Evolutionary conservation across 2,329 filamentous ascomycete genomes (phyloP), one percentile per base, ranked within the genome.

Genomic region (Colletotrichum camelliae): DNA sequence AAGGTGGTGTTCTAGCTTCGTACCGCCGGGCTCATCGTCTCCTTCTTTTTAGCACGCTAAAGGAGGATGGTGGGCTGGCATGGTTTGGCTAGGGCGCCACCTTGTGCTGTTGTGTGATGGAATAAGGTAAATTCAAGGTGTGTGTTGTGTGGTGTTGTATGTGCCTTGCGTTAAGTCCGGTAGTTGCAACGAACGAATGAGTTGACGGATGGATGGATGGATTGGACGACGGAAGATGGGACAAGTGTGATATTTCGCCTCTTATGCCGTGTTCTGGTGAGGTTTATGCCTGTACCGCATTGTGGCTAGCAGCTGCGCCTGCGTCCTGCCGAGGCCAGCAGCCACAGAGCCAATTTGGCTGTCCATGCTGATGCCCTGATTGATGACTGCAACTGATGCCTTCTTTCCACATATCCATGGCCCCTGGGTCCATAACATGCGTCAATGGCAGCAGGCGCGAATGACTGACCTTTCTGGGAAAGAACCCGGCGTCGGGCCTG

Each of bases 191-290:
- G 48, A 39, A 61, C 31, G 73, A 72, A 60, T 64, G 58, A 43
- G 48, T 68, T 67, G 70, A 67, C 29, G 29, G 65, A 68, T 52
- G 33, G 39, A 31, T 39, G 64, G 43, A 76, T 74, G 21, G 21
- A 21, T 21, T 57, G 65, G 74, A 76, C 37, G 74, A 60, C 52
- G 58, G 18, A 52, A 76, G 74, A 76, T 76, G 74, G 74, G 74
- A 76, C 74, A 74, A 65, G 39, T 60, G 8, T 60, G 12, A 68
- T 72, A 68, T 27, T 68, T 64, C 35, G 61, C 61, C 61, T 43
- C 33, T 64, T 29, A 48, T 52, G 39, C 62, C 10, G 39, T 15
- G 24, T 15, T 16, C 18, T 31, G 24, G 24, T 16, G 39, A 24
- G 62, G 35, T 27, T 48, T 66, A 66, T 66, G 62, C 62, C n/a